phyloP scores from a whole-genome alignment of 345 rosid species.

The Iberis pinnata region DNA sequence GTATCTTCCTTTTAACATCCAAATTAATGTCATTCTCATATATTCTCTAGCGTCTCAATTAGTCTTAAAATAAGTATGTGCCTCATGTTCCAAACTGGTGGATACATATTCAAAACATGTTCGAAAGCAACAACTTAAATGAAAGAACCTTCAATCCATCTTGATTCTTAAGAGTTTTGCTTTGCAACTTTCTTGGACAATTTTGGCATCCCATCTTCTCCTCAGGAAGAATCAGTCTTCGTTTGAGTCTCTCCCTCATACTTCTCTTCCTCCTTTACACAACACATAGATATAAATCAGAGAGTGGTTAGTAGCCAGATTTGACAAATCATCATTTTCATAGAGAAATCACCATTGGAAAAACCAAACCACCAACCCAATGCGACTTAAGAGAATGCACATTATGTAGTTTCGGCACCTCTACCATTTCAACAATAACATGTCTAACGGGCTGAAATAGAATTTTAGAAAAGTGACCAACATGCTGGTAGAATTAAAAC shows the following conservation, averaged over 20 bases:
- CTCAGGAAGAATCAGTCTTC: slow-evolving; percentile 25
- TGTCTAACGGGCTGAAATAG: slow-evolving; percentile 1
- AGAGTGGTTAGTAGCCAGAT: slow-evolving; percentile 1
- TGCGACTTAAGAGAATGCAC: slow-evolving; percentile 4
- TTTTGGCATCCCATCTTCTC: slow-evolving; percentile 28
- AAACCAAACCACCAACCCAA: background rate
- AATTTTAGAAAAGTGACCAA: slow-evolving; percentile 6
- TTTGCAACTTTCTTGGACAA: slow-evolving; percentile 43
- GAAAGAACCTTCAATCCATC: slow-evolving; percentile 51
- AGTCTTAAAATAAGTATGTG: slow-evolving; percentile 19
- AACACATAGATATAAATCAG: too few relatives aligned
- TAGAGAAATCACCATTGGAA: slow-evolving; percentile 7
- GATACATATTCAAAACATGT: slow-evolving; percentile 72
- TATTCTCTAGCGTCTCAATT: too few relatives aligned
- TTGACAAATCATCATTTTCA: too few relatives aligned
- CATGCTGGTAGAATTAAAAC: slow-evolving; percentile 13
- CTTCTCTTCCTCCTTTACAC: slow-evolving; percentile 49
- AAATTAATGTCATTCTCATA: too few relatives aligned
- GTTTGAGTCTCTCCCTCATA: slow-evolving; percentile 39
- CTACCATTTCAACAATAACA: slow-evolving; percentile 8
- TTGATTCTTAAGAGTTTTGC: slow-evolving; percentile 50
- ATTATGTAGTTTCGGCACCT: background rate
- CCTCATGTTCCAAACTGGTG: slow-evolving; percentile 66
- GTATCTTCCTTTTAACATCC: too few relatives aligned
- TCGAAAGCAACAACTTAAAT: slow-evolving; percentile 71